phyloP scores from a whole-genome alignment of 805 yeast genomes.

The Pichia membranifaciens region DNA sequence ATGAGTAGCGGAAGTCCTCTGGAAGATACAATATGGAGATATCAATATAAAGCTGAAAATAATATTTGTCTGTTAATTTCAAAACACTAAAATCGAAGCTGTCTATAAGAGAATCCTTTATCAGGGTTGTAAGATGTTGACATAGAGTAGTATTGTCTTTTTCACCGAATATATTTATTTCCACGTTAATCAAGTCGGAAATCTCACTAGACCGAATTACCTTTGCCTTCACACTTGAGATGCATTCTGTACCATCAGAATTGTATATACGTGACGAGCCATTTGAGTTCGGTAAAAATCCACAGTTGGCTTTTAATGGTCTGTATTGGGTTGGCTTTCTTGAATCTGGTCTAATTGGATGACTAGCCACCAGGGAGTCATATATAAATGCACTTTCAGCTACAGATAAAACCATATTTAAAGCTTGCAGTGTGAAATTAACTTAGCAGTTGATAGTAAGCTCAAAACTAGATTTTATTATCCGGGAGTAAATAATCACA shows the following conservation, averaged over 20 bases:
- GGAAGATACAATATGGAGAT: slow-evolving; percentile 68
- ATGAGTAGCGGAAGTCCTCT: slow-evolving; percentile 33
- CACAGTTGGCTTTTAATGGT: slow-evolving; percentile 77
- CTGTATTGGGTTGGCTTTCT: slow-evolving; percentile 69
- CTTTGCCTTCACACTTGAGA: slow-evolving; percentile 83
- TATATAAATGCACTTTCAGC: slow-evolving; percentile 73
- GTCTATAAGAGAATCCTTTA: slow-evolving; percentile 47
- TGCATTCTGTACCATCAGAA: slow-evolving; percentile 89
- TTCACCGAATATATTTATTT: slow-evolving; percentile 73
- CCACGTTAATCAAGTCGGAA: slow-evolving; percentile 58
- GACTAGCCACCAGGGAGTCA: slow-evolving; percentile 65
- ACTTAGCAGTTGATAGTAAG: no score
- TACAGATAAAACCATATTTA: slow-evolving; percentile 58
- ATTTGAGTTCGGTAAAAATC: slow-evolving; percentile 79
- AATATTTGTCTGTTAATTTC: slow-evolving; percentile 64
- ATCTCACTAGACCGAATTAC: slow-evolving; percentile 47
- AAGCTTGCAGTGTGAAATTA: no score
- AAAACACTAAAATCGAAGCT: slow-evolving; percentile 50
- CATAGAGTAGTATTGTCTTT: slow-evolving; percentile 75
- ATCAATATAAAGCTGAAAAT: slow-evolving; percentile 74
- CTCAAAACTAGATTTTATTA: no score
- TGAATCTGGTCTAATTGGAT: slow-evolving; percentile 71
- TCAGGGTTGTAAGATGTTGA: slow-evolving; percentile 53
- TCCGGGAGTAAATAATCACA: no score
- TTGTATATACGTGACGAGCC: slow-evolving; percentile 87